Evolutionary conservation across 1,284 basidiomycete genomes (phyloP), one percentile per base, ranked within the genome.

Genomic region (Golubevia pallescens): DNA sequence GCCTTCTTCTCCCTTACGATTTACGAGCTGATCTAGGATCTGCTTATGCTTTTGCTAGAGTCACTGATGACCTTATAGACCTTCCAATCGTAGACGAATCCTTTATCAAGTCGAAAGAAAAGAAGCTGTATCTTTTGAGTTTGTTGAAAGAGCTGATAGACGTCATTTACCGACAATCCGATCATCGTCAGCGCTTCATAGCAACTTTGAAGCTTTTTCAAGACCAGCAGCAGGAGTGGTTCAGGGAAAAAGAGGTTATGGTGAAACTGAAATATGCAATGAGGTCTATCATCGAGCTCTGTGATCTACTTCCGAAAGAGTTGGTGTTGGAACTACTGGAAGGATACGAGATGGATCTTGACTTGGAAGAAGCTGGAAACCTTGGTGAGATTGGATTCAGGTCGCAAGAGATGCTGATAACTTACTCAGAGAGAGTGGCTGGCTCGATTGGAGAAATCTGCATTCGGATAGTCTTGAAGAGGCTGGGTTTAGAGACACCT

Each of bases 361-460:
- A 63, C 2, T 67, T 75, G 24, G 75, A 63, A 34, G 48, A 23
- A 14, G 34, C 16, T 51, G 56, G 62, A 48, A 16, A 13, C 8
- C 13, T 13, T 13, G 42, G 52, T 5, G 52, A 63, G 21, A 64
- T 66, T 23, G 57, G 63, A 34, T 55, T 78, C 23, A 32, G 53
- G 14, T 63, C 34, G 5, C 65, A 73, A 69, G 75, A 70, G 7
- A 68, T 74, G 24, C 62, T 77, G 53, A 70, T 76, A n/a, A 70
- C 70, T 54, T 80, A 80, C 53, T 73, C 77, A 51, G 77, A 80
- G 60, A 75, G 75, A 32, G 78, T 80, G 4, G 78, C 78, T 1
- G 78, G 78, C 4, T 66, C 68, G 23, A 71, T 80, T 20, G 78
- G 78, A 2, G 78, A 80, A 65, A 78, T 80, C 76, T 78, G 76